Percentiles rank a stretch among this genome's conserved stretches.
Conservation (phyloP, 345 rosid species). For the Euphorbia tirucalli region DNA sequence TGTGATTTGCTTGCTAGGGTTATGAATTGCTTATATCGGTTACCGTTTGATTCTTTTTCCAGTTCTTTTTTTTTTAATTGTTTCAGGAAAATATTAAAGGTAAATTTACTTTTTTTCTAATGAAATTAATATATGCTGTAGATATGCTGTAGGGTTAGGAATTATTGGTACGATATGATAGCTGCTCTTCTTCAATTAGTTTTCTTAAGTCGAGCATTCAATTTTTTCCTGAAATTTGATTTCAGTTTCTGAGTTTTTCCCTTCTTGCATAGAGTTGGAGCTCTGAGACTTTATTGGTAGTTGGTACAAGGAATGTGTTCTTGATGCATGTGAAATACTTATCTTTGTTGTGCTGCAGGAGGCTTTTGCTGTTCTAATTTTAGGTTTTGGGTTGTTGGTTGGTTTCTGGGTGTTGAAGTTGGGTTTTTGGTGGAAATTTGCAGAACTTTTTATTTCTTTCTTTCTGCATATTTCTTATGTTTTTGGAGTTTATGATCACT, state of each 20-base stretch:
- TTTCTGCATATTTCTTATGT: neutral
- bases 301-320: too few species aligned
- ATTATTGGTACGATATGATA: neutral
- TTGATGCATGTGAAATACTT: neutral
- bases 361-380: neutral
- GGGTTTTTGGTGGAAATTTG: neutral
- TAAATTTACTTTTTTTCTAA: neutral
- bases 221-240: neutral
- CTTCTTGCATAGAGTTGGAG: neutral
- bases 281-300: neutral
- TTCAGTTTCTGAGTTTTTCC: neutral
- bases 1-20: neutral
- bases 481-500: neutral
- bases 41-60: neutral
- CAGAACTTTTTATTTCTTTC: neutral
- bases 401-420: neutral
- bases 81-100: neutral
- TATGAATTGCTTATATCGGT: neutral
- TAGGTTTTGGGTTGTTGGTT: neutral
- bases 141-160: too few species aligned
- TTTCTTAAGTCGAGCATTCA: neutral
- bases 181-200: neutral
- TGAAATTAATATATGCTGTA: neutral
- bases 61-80: neutral
- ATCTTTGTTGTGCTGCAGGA: neutral